These are phyloP conservation scores for Blastomyces parvus DNA, from an alignment of 2,329 filamentous ascomycete species.

Conservation along the genomic window DNA sequence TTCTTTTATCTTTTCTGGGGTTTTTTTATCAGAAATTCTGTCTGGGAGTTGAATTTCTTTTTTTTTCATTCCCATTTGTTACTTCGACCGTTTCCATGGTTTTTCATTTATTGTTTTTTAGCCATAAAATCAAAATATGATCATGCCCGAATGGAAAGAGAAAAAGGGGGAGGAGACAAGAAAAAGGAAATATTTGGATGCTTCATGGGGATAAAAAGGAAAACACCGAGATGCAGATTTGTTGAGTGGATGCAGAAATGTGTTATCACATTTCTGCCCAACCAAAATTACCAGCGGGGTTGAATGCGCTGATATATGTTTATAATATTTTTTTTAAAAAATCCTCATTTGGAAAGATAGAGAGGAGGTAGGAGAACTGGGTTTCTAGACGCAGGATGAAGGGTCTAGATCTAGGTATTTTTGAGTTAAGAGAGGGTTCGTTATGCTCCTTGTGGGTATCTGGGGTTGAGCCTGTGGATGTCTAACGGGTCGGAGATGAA, in stretches of 20 bases:
- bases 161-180: neutral
- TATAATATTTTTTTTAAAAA: neutral
- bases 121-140: no score
- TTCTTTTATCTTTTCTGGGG: no score
- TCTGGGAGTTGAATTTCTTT: neutral
- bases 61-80: neutral
- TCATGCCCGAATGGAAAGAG: neutral
- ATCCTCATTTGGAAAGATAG: neutral
- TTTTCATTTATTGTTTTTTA: no score
- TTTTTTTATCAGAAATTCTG: neutral
- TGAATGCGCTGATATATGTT: neutral
- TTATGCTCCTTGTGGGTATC: neutral
- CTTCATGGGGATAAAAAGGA: neutral
- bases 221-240: neutral
- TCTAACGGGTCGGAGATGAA: neutral
- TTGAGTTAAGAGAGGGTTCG: neutral
- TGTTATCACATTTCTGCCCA: neutral
- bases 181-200: neutral
- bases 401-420: neutral
- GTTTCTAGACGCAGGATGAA: conserved; percentile 1
- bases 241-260: neutral
- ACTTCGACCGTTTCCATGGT: no score
- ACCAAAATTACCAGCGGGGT: neutral
- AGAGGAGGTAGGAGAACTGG: neutral
- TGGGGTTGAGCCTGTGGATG: conserved; percentile 12